Base-by-base conservation (phyloP, 2,329 filamentous ascomycete species). In the Alternaria burnsii region DNA sequence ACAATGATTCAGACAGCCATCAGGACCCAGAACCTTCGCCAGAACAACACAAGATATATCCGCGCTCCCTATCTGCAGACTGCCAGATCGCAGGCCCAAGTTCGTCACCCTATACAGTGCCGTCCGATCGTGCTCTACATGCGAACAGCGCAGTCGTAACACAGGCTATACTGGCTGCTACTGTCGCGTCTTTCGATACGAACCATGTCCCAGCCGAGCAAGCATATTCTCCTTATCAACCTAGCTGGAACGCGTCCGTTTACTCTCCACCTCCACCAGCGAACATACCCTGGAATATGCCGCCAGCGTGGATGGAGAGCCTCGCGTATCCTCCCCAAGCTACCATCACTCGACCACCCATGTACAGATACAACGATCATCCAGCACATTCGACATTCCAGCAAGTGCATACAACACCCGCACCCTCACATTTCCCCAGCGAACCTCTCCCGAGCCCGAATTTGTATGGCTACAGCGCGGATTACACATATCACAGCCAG, bases 1-100 rank as follows among this genome's bases (percentile, higher is more conserved):
- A 66, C 22, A 72, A 76, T 32, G 69, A 62, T 7, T 55, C 67
- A 20, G 58, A 55, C 7, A 69, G 71, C 28, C 58, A 63, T 26
- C 57, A 66, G 22, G 55, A 54, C 14, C 32, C 66, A 28, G 67
- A 65, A 28, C 46, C 56, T 2, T 66, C 68, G 18, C 58, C 53
- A 9, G 59, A 65, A 46, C 59, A 51, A 14, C 66, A 68, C n/a
- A 55, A 66, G 24, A 50, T 58, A 3, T 63, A 65, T 18, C 59
- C 65, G 22, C 65, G 65, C 26, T 66, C 71, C 5, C 38, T 64
- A 9, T 71, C 72, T 3, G 59, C 62, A 43, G 65, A 70, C n/a
- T 67, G 66, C 41, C 57, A 62, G 9, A 32, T 47, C 18, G 47
- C 48, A 38, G 51, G 54, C 50, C 28, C 62, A 16, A 55, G 52